Evolutionary conservation across 1,284 basidiomycete genomes (phyloP).

Genomic region (Tremellales sp.): DNA sequence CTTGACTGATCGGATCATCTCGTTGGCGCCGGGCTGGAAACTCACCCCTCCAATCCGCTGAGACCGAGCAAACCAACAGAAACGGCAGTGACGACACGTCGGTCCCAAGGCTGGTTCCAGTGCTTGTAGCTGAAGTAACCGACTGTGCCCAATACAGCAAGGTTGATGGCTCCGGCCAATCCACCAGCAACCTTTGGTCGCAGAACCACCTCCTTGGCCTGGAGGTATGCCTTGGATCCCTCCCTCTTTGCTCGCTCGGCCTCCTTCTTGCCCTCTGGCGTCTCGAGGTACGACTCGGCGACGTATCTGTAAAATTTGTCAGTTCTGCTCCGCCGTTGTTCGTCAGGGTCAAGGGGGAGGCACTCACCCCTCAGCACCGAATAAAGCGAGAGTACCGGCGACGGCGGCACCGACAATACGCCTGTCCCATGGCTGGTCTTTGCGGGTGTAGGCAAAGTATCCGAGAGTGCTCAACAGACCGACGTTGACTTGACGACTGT

Average conservation of each 20-base stretch:
- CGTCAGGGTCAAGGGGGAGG: slow-evolving; percentile 7
- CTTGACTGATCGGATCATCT: slow-evolving; percentile 4
- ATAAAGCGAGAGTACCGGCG: slow-evolving; percentile 56
- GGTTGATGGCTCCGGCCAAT: slow-evolving; percentile 65
- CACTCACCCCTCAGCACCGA: slow-evolving; percentile 57
- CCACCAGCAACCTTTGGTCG: slow-evolving; percentile 68
- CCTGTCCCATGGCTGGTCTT: slow-evolving; percentile 61
- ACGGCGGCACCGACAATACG: slow-evolving; percentile 56
- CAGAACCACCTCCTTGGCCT: slow-evolving; percentile 59
- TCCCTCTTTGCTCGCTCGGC: slow-evolving; percentile 60
- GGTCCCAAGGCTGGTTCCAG: slow-evolving; percentile 71
- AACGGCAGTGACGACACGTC: slow-evolving; percentile 60
- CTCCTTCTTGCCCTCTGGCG: slow-evolving; percentile 58
- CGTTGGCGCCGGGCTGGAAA: slow-evolving; percentile 3
- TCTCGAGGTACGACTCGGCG: slow-evolving; percentile 61
- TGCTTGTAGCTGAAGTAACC: slow-evolving; percentile 66
- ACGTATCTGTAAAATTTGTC: too few relatives aligned
- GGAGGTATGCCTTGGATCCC: slow-evolving; percentile 59
- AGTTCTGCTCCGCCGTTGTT: too few relatives aligned
- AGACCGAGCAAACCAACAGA: slow-evolving; percentile 63
- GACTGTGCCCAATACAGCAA: slow-evolving; percentile 62
- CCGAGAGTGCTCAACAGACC: slow-evolving; percentile 62
- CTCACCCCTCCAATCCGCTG: slow-evolving; percentile 67
- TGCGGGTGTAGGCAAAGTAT: slow-evolving; percentile 64
- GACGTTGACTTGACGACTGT: slow-evolving; percentile 58